A percentile compares a stretch with the other conserved stretches of the same genome.
Evolutionary conservation across 2,329 filamentous ascomycete genomes (phyloP).

Genomic region (Colletotrichum endophyticum): DNA sequence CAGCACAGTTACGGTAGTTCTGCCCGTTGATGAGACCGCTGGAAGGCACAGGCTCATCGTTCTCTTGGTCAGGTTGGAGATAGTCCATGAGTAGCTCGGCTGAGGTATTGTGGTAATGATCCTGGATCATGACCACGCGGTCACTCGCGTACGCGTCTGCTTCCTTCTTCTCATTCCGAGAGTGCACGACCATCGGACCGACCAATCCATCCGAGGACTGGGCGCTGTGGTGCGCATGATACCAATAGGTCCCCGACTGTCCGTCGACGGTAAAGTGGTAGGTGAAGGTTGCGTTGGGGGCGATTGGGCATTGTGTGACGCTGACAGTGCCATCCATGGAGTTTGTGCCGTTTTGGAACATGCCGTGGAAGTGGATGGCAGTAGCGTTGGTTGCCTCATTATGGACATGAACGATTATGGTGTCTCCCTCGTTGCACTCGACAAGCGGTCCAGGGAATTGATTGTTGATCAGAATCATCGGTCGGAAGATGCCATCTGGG

Average conservation of each 20-base stretch:
- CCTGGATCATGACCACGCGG: conserved; percentile 69
- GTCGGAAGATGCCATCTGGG: conserved; percentile 63
- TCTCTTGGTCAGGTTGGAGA: conserved; percentile 57
- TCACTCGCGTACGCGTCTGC: conserved; percentile 44
- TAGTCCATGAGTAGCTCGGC: conserved; percentile 57
- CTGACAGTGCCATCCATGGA: conserved; percentile 75
- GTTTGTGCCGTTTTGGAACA: conserved; percentile 78
- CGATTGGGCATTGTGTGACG: conserved; percentile 71
- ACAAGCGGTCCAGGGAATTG: conserved; percentile 77
- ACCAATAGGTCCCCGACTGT: conserved; percentile 58
- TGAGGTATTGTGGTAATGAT: conserved; percentile 72
- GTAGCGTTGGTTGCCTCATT: conserved; percentile 72
- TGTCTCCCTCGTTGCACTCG: conserved; percentile 76
- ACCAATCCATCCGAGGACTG: conserved; percentile 74
- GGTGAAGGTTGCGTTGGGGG: conserved; percentile 64
- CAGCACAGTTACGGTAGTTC: conserved; percentile 35
- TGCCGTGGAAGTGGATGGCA: conserved; percentile 77
- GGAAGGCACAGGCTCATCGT: conserved; percentile 70
- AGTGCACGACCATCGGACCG: conserved; percentile 70
- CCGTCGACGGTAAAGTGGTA: conserved; percentile 70
- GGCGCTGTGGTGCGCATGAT: conserved; percentile 69
- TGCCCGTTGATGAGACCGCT: conserved; percentile 67
- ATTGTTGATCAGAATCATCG: conserved; percentile 74
- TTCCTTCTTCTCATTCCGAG: conserved; percentile 43
- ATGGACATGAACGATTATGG: conserved; percentile 69